Conservation (phyloP, 805 yeast species). For the Saccharomyces jurei region DNA sequence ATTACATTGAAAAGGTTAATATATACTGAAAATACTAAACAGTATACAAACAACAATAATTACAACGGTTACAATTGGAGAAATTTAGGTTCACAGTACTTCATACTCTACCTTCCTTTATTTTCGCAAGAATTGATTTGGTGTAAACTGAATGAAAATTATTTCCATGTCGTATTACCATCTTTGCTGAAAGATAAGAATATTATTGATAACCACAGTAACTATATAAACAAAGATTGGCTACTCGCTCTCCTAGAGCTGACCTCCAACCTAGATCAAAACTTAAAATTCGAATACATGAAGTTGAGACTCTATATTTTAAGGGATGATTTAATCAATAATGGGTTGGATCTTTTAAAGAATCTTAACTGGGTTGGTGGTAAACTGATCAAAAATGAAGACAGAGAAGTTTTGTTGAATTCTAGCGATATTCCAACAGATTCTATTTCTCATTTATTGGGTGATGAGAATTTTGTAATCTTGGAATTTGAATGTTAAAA, state of each 20-base stretch:
- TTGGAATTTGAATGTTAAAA: constrained; percentile 26
- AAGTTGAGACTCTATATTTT: constrained; percentile 18
- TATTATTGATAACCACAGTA: background rate
- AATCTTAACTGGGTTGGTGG: constrained; percentile 31
- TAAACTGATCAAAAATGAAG: constrained; percentile 22
- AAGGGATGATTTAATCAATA: constrained; percentile 13
- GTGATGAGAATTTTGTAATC: constrained; percentile 25
- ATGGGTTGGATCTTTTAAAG: constrained; percentile 16
- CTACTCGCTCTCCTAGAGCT: constrained; percentile 24
- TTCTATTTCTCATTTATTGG: constrained; percentile 11
- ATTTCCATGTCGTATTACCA: constrained; percentile 19
- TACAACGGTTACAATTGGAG: constrained; percentile 15
- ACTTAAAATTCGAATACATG: constrained; percentile 2
- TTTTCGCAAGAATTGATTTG: constrained; percentile 19
- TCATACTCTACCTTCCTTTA: constrained; percentile 19
- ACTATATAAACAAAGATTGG: constrained; percentile 18
- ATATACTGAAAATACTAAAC: background rate
- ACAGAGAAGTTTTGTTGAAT: constrained; percentile 8
- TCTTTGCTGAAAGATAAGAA: background rate
- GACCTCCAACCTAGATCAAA: constrained; percentile 11
- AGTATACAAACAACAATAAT: background rate
- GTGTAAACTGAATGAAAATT: constrained; percentile 15
- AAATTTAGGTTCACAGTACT: constrained; percentile 17
- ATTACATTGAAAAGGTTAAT: background rate
- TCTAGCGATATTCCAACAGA: background rate